A percentile compares a stretch with the other conserved stretches of the same genome.
Conservation (phyloP, 2,329 filamentous ascomycete species). For the Dothideomycetes sp. region DNA sequence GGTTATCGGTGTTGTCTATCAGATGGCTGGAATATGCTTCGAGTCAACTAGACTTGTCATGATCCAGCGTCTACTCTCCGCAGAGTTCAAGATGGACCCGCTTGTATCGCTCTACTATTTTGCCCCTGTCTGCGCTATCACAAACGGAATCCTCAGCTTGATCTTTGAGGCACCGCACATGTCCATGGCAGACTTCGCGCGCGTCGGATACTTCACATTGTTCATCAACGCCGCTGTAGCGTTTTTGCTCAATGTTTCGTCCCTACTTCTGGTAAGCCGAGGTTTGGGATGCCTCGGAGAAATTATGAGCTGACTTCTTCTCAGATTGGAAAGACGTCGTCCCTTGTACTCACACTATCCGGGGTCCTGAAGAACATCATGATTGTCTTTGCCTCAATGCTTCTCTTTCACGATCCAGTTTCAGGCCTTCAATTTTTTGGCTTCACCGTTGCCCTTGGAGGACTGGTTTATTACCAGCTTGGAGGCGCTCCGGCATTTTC, state of each 20-base stretch:
- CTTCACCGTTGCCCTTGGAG: slow-evolving; percentile 50
- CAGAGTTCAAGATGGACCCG: slow-evolving; percentile 15
- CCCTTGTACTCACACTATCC: slow-evolving; percentile 15
- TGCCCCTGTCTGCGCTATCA: slow-evolving; percentile 13
- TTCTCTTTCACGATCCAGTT: slow-evolving; percentile 14
- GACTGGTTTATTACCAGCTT: slow-evolving; percentile 64
- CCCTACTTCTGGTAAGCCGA: slow-evolving; percentile 13
- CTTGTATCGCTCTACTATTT: slow-evolving; percentile 16
- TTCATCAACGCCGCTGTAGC: slow-evolving; percentile 12
- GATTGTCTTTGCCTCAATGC: slow-evolving; percentile 15
- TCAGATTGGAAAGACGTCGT: slow-evolving; percentile 15
- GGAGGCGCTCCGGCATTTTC: slow-evolving; percentile 35
- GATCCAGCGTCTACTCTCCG: slow-evolving; percentile 12
- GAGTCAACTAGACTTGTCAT: slow-evolving; percentile 13
- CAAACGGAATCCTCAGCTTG: slow-evolving; percentile 11
- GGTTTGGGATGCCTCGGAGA: too few species aligned
- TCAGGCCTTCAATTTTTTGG: slow-evolving; percentile 13
- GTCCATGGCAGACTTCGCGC: slow-evolving; percentile 9
- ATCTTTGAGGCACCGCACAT: slow-evolving; percentile 11
- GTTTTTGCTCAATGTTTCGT: slow-evolving; percentile 13
- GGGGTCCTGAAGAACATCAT: slow-evolving; percentile 16
- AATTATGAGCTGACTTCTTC: neutral
- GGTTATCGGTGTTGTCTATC: slow-evolving; percentile 13
- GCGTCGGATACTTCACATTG: slow-evolving; percentile 12
- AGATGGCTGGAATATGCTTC: slow-evolving; percentile 11